phyloP scores from a whole-genome alignment of 1,284 basidiomycete species.

The Calocybe gambosa region DNA sequence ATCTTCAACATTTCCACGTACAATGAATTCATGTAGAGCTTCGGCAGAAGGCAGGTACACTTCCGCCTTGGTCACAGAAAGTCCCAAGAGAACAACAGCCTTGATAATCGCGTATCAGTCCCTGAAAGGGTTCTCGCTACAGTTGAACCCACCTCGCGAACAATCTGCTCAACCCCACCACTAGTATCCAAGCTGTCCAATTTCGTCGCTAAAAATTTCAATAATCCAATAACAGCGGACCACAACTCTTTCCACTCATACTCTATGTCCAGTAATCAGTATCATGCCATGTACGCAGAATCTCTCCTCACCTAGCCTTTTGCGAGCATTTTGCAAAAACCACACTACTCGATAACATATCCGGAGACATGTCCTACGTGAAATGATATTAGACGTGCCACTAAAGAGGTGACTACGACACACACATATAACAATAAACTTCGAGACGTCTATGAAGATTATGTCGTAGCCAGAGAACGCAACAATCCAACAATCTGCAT shows the following conservation, averaged over 20 bases:
- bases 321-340: slow-evolving; percentile 44
- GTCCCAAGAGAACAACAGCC: slow-evolving; percentile 45
- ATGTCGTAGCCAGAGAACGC: slow-evolving; percentile 62
- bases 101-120: slow-evolving; percentile 17
- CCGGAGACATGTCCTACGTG: slow-evolving; percentile 45
- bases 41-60: slow-evolving; percentile 43
- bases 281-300: neutral
- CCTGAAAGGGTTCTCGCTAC: neutral
- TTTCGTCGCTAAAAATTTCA: slow-evolving; percentile 49
- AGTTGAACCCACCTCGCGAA: slow-evolving; percentile 39
- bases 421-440: slow-evolving; percentile 48
- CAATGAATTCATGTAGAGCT: slow-evolving; percentile 53
- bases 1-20: slow-evolving; percentile 27
- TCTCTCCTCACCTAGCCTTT: slow-evolving; percentile 42
- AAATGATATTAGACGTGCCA: neutral
- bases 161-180: slow-evolving; percentile 42
- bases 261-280: slow-evolving; percentile 31
- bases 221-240: slow-evolving; percentile 45
- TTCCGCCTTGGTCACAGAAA: slow-evolving; percentile 44
- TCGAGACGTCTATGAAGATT: slow-evolving; percentile 59
- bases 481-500: slow-evolving; percentile 56
- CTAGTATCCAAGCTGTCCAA: slow-evolving; percentile 43
- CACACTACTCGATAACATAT: slow-evolving; percentile 47
- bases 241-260: slow-evolving; percentile 63
- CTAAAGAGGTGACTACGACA: neutral